These are phyloP conservation scores for Bodo saltans DNA, from an alignment of 78 protist genomes.

Conservation along the genomic window DNA sequence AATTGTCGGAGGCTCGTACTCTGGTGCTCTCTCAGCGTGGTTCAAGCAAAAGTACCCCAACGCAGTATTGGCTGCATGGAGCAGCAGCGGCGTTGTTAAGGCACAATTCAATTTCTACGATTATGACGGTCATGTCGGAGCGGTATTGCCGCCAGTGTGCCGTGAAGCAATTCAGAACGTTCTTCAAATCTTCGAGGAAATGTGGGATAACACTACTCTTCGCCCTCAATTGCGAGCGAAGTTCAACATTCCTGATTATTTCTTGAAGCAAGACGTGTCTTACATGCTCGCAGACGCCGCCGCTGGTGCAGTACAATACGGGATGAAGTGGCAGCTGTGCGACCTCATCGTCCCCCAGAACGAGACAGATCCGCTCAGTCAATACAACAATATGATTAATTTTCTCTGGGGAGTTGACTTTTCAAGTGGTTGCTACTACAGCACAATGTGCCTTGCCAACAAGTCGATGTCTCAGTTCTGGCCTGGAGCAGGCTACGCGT, in stretches of 20 bases:
- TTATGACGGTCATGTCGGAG: not conserved
- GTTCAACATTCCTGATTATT: not conserved
- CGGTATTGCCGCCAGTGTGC: not conserved
- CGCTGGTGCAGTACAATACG: constrained; percentile 2
- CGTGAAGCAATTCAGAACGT: not conserved
- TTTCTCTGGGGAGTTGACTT: not conserved
- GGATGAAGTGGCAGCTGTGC: not conserved
- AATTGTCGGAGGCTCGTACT: constrained; percentile 33
- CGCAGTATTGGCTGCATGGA: not conserved
- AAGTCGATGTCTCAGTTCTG: not conserved
- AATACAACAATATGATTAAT: not conserved
- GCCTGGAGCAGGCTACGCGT: not conserved
- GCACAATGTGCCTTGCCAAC: not conserved
- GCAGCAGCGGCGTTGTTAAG: constrained; percentile 2
- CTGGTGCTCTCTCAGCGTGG: constrained; percentile 23
- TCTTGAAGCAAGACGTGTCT: not conserved
- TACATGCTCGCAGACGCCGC: not conserved
- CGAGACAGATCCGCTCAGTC: not conserved
- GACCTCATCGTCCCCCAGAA: not conserved
- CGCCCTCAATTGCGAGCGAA: not conserved
- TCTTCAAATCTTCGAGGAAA: not conserved
- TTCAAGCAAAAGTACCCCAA: constrained; percentile 14
- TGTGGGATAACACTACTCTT: not conserved
- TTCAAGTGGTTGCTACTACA: not conserved
- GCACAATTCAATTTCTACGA: constrained; percentile 23